A percentile compares a stretch with the other conserved stretches of the same genome.
Evolutionary conservation across 2,329 filamentous ascomycete genomes (phyloP).

Genomic region (Fonsecaea pedrosoi): DNA sequence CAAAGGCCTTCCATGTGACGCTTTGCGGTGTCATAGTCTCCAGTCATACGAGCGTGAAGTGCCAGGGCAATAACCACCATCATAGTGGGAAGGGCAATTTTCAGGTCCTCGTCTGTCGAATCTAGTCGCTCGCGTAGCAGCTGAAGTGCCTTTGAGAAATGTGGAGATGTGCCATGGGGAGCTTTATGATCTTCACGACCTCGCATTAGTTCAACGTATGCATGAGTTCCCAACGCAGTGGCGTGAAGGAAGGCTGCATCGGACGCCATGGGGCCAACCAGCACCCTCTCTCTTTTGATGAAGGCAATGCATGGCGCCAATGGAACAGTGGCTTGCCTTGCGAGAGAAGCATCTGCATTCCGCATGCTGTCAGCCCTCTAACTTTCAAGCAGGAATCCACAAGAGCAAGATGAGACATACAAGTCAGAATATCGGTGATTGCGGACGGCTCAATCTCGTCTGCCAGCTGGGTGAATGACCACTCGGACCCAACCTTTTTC

Average conservation of each 20-base stretch:
- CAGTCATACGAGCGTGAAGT: conserved; percentile 42
- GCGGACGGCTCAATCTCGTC: conserved; percentile 42
- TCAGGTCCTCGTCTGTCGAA: conserved; percentile 6
- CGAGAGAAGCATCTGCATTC: conserved; percentile 44
- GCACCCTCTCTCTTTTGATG: conserved; percentile 38
- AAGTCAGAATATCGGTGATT: conserved; percentile 42
- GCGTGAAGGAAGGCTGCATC: conserved; percentile 49
- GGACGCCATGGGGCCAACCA: conserved; percentile 44
- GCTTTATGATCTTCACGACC: conserved; percentile 15
- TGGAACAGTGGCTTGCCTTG: conserved; percentile 45
- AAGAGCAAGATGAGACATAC: conserved; percentile 36
- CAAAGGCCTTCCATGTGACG: conserved; percentile 50
- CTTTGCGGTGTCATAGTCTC: conserved; percentile 42
- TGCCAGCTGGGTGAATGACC: conserved; percentile 42
- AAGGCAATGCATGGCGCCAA: conserved; percentile 46
- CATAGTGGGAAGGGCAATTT: conserved; percentile 45
- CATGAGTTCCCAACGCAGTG: conserved; percentile 45
- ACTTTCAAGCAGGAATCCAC: background rate
- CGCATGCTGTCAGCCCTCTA: background rate
- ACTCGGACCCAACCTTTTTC: conserved; percentile 22
- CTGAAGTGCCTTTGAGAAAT: conserved; percentile 42
- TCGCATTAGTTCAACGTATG: conserved; percentile 43
- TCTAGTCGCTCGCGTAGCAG: conserved; percentile 44
- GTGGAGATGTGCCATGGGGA: conserved; percentile 32
- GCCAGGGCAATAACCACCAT: conserved; percentile 46